Evolutionary conservation across 768 basidiomycete genomes (phyloP).

Genomic region (Cantharellus anzutake): DNA sequence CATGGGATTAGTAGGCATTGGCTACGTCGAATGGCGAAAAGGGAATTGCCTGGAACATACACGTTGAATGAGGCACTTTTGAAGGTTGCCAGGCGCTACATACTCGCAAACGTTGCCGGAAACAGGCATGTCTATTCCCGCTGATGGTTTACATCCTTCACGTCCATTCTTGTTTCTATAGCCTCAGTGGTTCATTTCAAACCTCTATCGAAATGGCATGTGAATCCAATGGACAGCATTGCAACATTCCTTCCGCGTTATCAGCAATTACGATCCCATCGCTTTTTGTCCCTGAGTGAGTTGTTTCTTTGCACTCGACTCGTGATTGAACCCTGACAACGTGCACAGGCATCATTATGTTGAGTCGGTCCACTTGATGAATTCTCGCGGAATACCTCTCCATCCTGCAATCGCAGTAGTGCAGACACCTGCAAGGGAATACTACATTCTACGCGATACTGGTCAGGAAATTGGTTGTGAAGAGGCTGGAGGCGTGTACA

Average conservation of each 20-base stretch:
- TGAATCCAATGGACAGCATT: conserved; percentile 32
- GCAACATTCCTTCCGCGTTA: conserved; percentile 12
- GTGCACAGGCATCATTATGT: not conserved
- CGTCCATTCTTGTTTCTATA: conserved; percentile 13
- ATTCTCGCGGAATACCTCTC: conserved; percentile 23
- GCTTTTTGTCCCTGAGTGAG: conserved; percentile 51
- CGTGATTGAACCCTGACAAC: not conserved
- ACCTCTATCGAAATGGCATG: conserved; percentile 51
- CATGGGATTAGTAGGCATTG: conserved; percentile 49
- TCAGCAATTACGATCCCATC: conserved; percentile 15
- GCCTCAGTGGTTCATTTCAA: conserved; percentile 53
- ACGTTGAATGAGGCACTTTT: conserved; percentile 18
- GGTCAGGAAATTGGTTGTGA: conserved; percentile 63
- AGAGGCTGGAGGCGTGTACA: conserved; percentile 32
- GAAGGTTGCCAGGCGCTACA: conserved; percentile 38
- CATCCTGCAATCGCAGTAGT: conserved; percentile 48
- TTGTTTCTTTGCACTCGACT: not conserved
- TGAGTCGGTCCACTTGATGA: conserved; percentile 49
- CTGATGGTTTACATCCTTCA: not conserved
- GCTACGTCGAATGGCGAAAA: conserved; percentile 19
- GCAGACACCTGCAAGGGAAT: conserved; percentile 49
- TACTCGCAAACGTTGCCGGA: conserved; percentile 49
- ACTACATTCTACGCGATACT: conserved; percentile 51
- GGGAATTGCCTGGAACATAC: conserved; percentile 21
- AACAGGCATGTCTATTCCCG: conserved; percentile 33